These are phyloP conservation scores for Ilex aquifolium DNA, from an alignment of 257 asterid genomes.

Conservation along the genomic window DNA sequence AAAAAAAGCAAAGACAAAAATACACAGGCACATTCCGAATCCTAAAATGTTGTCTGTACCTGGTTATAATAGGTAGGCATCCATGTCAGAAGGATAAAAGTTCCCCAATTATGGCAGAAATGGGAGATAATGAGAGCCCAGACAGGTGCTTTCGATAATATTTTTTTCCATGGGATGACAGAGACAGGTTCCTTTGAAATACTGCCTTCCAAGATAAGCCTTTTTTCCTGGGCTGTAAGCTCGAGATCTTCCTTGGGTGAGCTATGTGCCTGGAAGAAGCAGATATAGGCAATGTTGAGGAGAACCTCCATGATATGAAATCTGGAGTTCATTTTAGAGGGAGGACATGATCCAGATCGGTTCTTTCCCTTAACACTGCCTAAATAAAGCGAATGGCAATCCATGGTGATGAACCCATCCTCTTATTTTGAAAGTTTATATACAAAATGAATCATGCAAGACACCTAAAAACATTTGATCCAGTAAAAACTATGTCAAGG, in stretches of 20 bases:
- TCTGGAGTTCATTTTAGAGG: too few relatives aligned
- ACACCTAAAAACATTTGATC: too few relatives aligned
- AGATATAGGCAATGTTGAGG: slow-evolving; percentile 6
- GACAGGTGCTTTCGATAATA: slow-evolving; percentile 83
- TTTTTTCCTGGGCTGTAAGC: slow-evolving; percentile 58
- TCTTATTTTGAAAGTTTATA: too few relatives aligned
- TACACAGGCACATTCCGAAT: too few relatives aligned
- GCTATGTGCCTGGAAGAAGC: slow-evolving; percentile 68
- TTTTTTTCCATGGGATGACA: slow-evolving; percentile 83
- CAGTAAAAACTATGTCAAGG: too few relatives aligned
- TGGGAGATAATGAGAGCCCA: slow-evolving; percentile 99
- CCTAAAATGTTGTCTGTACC: slow-evolving; percentile 28
- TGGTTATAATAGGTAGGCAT: slow-evolving; percentile 97
- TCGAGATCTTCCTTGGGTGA: slow-evolving; percentile 79
- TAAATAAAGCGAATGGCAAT: too few relatives aligned
- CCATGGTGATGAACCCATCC: too few relatives aligned
- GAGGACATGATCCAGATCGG: too few relatives aligned
- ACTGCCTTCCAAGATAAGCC: slow-evolving; percentile 58
- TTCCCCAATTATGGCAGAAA: slow-evolving; percentile 99
- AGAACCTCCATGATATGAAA: background rate
- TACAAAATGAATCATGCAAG: too few relatives aligned
- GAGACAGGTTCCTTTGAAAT: slow-evolving; percentile 64
- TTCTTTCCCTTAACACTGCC: too few relatives aligned
- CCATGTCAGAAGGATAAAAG: slow-evolving; percentile 95
- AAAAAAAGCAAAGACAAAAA: too few relatives aligned